phyloP scores from a whole-genome alignment of 2,329 filamentous ascomycete species.

The Coleophoma crateriformis region DNA sequence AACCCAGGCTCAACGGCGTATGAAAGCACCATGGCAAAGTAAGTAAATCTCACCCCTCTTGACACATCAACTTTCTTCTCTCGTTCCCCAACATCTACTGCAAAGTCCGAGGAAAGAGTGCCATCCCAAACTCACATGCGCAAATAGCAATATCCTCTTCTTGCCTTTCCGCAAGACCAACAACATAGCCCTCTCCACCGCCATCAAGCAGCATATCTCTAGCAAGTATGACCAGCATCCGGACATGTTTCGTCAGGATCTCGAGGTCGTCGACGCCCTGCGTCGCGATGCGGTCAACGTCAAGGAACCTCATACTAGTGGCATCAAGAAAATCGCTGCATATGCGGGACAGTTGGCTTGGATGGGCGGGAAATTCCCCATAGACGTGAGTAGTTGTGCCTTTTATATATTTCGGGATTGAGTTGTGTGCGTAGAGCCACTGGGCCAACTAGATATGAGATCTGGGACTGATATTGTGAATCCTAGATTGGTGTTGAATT shows the following conservation, averaged over 20 bases:
- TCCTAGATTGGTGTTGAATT: constrained; percentile 85
- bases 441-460: no score
- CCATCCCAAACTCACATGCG: no score
- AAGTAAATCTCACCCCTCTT: no score
- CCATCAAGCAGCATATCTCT: constrained; percentile 93
- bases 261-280: constrained; percentile 78
- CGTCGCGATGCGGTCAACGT: constrained; percentile 84
- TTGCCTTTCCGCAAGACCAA: constrained; percentile 80
- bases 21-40: no score
- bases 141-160: constrained; percentile 26
- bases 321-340: constrained; percentile 78
- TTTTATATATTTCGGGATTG: not conserved
- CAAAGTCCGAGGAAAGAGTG: no score
- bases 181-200: constrained; percentile 69
- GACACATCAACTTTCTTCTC: no score
- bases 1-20: no score
- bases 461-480: constrained; percentile 5
- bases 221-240: constrained; percentile 98
- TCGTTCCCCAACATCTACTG: no score
- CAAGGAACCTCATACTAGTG: constrained; percentile 80
- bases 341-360: constrained; percentile 93
- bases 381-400: constrained; percentile 59
- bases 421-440: no score
- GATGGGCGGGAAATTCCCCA: constrained; percentile 92
- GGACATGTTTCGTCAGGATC: constrained; percentile 89